Conservation (phyloP, 2,329 filamentous ascomycete genomes). For the Neofusicoccum sp. region DNA sequence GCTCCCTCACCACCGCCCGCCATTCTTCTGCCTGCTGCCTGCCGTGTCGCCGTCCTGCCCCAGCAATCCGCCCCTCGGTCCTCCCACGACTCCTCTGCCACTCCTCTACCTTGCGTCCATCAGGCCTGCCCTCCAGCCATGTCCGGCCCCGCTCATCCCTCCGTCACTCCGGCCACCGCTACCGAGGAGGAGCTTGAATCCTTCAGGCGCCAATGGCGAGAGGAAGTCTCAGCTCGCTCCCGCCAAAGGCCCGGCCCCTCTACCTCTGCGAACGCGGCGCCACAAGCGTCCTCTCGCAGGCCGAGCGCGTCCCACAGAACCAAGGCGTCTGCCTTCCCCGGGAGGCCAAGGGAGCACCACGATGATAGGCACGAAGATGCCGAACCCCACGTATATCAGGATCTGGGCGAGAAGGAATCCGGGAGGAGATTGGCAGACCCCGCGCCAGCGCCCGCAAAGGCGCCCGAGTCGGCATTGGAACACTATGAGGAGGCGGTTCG, state of each 20-base stretch:
- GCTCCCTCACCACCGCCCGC: not conserved
- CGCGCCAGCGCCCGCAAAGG: conserved; percentile 34
- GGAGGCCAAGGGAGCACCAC: conserved; percentile 24
- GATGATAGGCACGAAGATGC: conserved; percentile 34
- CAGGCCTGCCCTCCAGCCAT: not conserved
- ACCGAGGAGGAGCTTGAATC: conserved; percentile 71
- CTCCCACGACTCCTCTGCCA: no score
- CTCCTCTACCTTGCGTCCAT: not conserved
- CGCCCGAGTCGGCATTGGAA: conserved; percentile 77
- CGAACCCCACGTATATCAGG: conserved; percentile 43
- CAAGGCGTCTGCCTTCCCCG: conserved; percentile 22
- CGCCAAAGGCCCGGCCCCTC: conserved; percentile 24
- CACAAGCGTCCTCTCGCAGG: conserved; percentile 22
- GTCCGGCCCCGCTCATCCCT: not conserved
- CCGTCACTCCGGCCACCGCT: conserved; percentile 8
- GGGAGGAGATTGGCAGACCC: conserved; percentile 44
- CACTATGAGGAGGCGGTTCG: conserved; percentile 91
- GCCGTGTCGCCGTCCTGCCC: not conserved
- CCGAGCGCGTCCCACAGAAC: conserved; percentile 22
- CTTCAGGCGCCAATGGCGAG: conserved; percentile 82
- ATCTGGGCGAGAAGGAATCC: conserved; percentile 47
- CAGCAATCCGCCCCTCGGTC: no score
- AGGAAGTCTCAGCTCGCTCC: conserved; percentile 64
- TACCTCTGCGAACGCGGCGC: conserved; percentile 15
- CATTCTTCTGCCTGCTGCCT: not conserved